Conservation (phyloP, 148 eudicot species). For the Euryodendron excelsum region DNA sequence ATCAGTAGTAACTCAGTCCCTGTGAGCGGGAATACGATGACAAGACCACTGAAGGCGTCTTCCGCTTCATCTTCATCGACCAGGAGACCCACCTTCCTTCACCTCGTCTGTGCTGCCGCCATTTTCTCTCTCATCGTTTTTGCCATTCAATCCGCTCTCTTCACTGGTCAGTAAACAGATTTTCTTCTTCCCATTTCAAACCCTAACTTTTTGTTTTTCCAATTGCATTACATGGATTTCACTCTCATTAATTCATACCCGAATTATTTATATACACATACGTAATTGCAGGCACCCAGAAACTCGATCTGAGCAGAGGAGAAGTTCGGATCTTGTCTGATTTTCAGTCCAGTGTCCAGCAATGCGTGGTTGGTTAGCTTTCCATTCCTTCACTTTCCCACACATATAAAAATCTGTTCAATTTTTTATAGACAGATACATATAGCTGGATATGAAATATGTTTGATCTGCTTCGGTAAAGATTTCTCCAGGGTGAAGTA, state of each 20-base stretch:
- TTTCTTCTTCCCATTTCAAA: too few relatives aligned
- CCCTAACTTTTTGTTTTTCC: too few relatives aligned
- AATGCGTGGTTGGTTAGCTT: conserved; percentile 69
- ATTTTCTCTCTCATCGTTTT: conserved; percentile 62
- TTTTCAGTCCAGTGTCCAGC: conserved; percentile 72
- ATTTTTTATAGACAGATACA: neutral
- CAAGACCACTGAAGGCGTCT: conserved; percentile 11
- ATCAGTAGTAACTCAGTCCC: too few relatives aligned
- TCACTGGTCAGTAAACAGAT: conserved; percentile 42
- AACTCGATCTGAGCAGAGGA: conserved; percentile 18
- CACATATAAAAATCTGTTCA: neutral
- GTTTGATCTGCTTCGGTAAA: too few relatives aligned
- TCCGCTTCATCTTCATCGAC: neutral
- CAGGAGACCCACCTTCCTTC: conserved; percentile 39
- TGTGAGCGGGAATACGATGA: conserved; percentile 20
- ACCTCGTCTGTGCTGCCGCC: conserved; percentile 56
- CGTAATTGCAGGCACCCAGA: conserved; percentile 42
- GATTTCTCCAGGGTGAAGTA: neutral
- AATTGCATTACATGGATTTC: too few relatives aligned
- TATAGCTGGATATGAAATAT: neutral
- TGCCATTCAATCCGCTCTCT: conserved; percentile 55
- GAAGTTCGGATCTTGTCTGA: conserved; percentile 46
- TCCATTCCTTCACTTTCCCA: neutral
- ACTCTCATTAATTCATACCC: too few relatives aligned
- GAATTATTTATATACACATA: too few relatives aligned